Evolutionary conservation across 139 green algal species (phyloP).

Genomic region (Eudorina sp.): DNA sequence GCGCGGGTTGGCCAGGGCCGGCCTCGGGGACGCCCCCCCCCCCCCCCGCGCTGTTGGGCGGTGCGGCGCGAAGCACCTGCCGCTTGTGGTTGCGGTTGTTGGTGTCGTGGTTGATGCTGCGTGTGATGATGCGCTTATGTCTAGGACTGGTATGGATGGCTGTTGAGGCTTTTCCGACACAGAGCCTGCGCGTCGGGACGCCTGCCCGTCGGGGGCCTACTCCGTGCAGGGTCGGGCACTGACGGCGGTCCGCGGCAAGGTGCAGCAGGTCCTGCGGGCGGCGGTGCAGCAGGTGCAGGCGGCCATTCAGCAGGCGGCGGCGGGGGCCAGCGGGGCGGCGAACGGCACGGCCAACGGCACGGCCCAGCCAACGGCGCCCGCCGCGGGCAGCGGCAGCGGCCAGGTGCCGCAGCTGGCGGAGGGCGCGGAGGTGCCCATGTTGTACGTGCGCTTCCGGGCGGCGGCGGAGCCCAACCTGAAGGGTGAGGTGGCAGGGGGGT

Average conservation of each 20-base stretch:
- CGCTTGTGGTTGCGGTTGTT: too few species aligned
- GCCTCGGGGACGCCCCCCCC: too few species aligned
- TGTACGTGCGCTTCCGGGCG: conserved; percentile 95
- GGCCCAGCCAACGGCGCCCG: not conserved
- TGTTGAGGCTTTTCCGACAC: too few species aligned
- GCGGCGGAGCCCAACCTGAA: conserved; percentile 88
- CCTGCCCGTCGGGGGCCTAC: too few species aligned
- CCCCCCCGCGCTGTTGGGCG: too few species aligned
- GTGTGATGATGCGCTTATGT: too few species aligned
- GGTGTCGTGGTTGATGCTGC: too few species aligned
- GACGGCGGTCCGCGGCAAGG: conserved; percentile 79
- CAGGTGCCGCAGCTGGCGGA: conserved; percentile 69
- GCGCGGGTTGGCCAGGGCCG: too few species aligned
- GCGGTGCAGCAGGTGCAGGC: conserved; percentile 49
- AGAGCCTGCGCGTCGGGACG: too few species aligned
- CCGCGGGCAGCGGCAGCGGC: not conserved
- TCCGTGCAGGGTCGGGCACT: conserved; percentile 39
- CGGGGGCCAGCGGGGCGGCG: not conserved
- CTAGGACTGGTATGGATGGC: too few species aligned
- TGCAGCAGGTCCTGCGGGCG: conserved; percentile 77
- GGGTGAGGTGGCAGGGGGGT: conserved; percentile 60
- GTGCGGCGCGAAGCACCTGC: too few species aligned
- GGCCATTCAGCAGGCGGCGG: conserved; percentile 65
- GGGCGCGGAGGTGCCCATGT: conserved; percentile 86
- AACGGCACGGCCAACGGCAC: conserved; percentile 5